These are phyloP conservation scores for Breviolum minutum DNA, from an alignment of 73 alveolate species.

Conservation along the genomic window DNA sequence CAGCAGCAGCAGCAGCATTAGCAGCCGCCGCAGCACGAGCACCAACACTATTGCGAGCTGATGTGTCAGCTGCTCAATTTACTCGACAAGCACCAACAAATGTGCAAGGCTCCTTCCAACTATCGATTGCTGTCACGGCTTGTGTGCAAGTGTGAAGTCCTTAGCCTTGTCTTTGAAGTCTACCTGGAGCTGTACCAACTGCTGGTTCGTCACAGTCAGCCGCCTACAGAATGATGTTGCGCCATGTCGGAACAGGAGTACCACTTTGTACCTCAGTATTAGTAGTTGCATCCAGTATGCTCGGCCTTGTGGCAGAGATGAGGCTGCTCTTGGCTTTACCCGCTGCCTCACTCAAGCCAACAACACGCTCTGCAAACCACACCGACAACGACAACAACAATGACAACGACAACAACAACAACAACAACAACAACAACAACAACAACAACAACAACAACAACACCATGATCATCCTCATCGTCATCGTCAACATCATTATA, in stretches of 20 bases:
- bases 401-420: too few species aligned
- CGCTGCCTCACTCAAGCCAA: background rate
- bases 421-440: too few species aligned
- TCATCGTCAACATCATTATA: too few species aligned
- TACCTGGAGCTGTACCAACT: conserved; percentile 60
- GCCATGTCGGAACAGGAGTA: background rate
- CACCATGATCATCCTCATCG: too few species aligned
- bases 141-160: background rate
- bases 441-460: too few species aligned
- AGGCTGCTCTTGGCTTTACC: conserved; percentile 67
- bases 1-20: background rate
- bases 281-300: background rate
- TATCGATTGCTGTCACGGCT: too few species aligned
- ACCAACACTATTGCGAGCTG: too few species aligned
- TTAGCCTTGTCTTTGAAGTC: conserved; percentile 78
- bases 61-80: too few species aligned
- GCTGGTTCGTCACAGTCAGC: conserved; percentile 62
- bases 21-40: too few species aligned
- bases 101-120: too few species aligned
- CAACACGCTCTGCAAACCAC: background rate
- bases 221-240: conserved; percentile 5
- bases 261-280: background rate
- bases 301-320: conserved; percentile 44
- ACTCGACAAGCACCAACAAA: too few species aligned
- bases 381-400: too few species aligned